A percentile compares a stretch with the other conserved stretches of the same genome.
phyloP scores from a whole-genome alignment of 768 basidiomycete species.

The Steccherinum ochraceum region DNA sequence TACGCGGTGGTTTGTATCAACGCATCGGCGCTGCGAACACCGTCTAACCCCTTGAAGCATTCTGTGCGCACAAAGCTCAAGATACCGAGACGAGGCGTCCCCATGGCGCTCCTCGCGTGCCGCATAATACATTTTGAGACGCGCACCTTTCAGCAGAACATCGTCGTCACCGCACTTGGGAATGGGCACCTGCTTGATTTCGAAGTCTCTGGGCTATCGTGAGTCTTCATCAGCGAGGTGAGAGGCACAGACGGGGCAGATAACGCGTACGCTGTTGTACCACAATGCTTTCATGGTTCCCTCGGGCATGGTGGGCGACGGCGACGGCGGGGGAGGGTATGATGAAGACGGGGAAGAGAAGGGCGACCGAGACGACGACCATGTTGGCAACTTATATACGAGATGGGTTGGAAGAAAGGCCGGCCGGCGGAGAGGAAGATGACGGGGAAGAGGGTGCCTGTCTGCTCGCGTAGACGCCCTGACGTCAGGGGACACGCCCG shows the following conservation, averaged over 20 bases:
- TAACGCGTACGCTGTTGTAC: constrained; percentile 56
- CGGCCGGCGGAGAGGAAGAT: too few relatives aligned
- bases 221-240: neutral
- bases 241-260: neutral
- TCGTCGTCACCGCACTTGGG: constrained; percentile 63
- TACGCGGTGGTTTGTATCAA: too few relatives aligned
- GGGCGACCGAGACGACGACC: too few relatives aligned
- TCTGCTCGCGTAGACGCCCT: too few relatives aligned
- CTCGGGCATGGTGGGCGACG: constrained; percentile 42
- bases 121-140: neutral
- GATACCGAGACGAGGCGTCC: constrained; percentile 5
- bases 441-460: too few relatives aligned
- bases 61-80: neutral
- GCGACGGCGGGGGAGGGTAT: too few relatives aligned
- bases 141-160: constrained; percentile 63
- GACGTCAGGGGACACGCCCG: too few relatives aligned
- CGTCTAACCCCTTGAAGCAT: neutral
- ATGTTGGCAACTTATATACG: too few relatives aligned
- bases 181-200: constrained; percentile 60
- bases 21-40: too few relatives aligned
- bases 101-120: too few relatives aligned
- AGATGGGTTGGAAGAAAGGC: too few relatives aligned
- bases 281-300: constrained; percentile 71
- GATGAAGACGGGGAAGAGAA: too few relatives aligned
- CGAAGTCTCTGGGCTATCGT: constrained; percentile 57